Evolutionary conservation across 352 stramenopile genomes (phyloP).

Genomic region (Phytophthora sp.): DNA sequence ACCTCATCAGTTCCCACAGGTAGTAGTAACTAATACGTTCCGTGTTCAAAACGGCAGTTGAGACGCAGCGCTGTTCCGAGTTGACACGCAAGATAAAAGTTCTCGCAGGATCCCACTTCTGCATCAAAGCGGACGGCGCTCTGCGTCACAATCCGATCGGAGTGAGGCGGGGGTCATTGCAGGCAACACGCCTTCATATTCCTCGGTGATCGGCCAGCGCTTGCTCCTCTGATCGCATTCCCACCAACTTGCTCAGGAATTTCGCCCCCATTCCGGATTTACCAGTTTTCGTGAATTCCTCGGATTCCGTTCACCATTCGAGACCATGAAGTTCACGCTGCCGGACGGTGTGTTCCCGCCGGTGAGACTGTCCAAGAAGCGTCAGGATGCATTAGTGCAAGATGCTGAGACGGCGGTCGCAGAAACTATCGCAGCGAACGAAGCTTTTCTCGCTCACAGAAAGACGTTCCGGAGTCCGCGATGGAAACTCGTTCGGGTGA

Average conservation of each 20-base stretch:
- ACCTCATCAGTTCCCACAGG: neutral
- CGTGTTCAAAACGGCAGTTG: neutral
- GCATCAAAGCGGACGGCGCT: too few species aligned
- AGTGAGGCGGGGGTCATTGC: conserved; percentile 2
- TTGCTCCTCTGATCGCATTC: too few species aligned
- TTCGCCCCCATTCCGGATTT: too few species aligned
- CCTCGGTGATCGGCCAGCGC: neutral
- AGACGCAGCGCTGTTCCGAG: neutral
- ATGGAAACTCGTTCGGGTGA: conserved; percentile 48
- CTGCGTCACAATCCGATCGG: conserved; percentile 16
- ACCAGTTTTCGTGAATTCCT: neutral
- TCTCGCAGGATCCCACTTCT: conserved; percentile 1
- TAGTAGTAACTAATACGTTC: neutral
- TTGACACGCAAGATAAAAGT: neutral
- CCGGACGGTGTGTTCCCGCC: conserved; percentile 40
- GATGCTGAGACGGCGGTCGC: conserved; percentile 45
- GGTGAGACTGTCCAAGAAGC: conserved; percentile 32
- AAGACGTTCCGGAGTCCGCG: conserved; percentile 26
- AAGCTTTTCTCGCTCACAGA: conserved; percentile 37
- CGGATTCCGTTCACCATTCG: too few species aligned
- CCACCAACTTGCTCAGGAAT: too few species aligned
- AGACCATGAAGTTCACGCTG: conserved; percentile 44
- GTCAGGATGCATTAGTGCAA: conserved; percentile 29
- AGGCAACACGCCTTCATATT: neutral
- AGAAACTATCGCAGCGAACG: conserved; percentile 47